Percentiles rank a stretch among this genome's conserved stretches.
Evolutionary conservation across 2,329 filamentous ascomycete species (phyloP).

Genomic region (Calonectria leucothoes): DNA sequence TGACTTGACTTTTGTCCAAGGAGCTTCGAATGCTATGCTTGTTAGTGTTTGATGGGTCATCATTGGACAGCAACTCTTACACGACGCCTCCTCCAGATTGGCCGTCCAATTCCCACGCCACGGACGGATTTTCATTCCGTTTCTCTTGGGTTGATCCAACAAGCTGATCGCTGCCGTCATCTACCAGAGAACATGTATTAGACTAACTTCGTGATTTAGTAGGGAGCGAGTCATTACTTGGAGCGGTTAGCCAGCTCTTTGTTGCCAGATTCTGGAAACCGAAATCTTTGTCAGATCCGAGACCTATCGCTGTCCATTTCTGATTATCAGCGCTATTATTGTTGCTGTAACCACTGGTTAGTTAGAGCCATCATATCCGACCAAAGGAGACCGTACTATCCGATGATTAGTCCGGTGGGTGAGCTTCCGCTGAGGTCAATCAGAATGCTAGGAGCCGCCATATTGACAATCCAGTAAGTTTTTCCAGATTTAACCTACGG

Average conservation of each 20-base stretch:
- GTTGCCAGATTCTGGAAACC: neutral
- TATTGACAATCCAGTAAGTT: neutral
- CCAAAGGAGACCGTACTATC: neutral
- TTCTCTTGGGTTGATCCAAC: neutral
- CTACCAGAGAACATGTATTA: neutral
- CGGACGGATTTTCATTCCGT: neutral
- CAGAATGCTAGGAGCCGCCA: neutral
- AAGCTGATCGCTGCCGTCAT: neutral
- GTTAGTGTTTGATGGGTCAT: neutral
- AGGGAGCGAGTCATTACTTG: neutral
- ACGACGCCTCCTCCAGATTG: neutral
- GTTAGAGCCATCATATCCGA: too few species aligned
- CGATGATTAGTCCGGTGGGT: neutral
- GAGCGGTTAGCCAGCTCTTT: neutral
- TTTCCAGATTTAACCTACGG: neutral
- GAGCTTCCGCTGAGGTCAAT: neutral
- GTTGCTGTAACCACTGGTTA: neutral
- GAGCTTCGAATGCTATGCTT: neutral
- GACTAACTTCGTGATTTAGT: too few species aligned
- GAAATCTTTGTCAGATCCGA: neutral
- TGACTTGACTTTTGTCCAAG: neutral
- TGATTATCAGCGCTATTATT: neutral
- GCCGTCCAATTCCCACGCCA: neutral
- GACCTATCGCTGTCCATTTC: neutral
- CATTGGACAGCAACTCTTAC: neutral